Evolutionary conservation across 441 rosid species (phyloP), one percentile per base, ranked within the genome.

Genomic region (Syzygium malaccense): DNA sequence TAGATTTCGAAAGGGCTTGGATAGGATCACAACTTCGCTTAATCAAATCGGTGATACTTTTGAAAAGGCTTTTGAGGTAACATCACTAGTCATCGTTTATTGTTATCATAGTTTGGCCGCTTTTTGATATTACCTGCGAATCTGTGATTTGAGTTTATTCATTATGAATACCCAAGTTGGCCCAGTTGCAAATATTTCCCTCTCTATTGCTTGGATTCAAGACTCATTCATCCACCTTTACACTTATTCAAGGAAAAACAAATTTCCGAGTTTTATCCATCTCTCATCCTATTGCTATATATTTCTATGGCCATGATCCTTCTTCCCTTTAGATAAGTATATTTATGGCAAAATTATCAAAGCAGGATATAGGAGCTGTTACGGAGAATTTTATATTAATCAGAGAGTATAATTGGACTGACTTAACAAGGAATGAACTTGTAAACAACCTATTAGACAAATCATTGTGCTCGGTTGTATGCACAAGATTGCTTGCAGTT

Each of bases 11-110:
- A 96, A 93, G 92, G 95, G 98, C 58, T 92, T 96, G 92, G 95
- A 96, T 85, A 94, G 89, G 88, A 88, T 97, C 87, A 90, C 97
- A 83, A 86, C 96, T 89, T 95, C 98, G 75, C 97, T 97, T 45
- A 96, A 96, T 91, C 97, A 96, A 66, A 94, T 95, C 71, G 99
- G 96, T 45, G 98, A 96, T 90, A 92, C 95, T 66, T 96, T 97
- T 90, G 99, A 97, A 87, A 96, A 94, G 92, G 98, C 97, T 88
- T 94, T 94, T 88, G 98, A 96, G 98, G 99, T 95, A 86, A 60
- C 86, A 48, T 55, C 86, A 66, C 84, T 6, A 41, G 55, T 86
- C 53, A 87, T 55, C 33, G 30, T 86, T 64, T 60, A 37, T 51
- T 3, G 13, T 48, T 60, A 55, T 48, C n/a, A 30, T 55, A 71